phyloP scores from a whole-genome alignment of 2,329 filamentous ascomycete species.

The Penicillium fuscoglaucum region DNA sequence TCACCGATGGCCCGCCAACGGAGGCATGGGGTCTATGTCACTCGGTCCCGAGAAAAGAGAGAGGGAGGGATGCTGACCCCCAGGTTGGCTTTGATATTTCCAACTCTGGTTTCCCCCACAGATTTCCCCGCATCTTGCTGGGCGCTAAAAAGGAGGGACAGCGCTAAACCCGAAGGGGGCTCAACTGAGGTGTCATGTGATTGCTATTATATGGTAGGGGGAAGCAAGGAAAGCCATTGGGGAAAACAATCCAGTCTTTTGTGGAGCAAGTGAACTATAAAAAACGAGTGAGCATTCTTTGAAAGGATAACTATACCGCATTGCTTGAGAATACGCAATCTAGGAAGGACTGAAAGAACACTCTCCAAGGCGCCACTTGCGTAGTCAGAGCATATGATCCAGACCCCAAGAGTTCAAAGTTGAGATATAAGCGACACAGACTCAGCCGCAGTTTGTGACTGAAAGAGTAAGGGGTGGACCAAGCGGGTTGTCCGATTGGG shows the following conservation, averaged over 20 bases:
- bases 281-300: too few species aligned
- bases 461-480: too few species aligned
- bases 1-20: not conserved
- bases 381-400: not conserved
- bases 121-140: not conserved
- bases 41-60: not conserved
- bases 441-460: not conserved
- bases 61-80: not conserved
- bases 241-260: not conserved
- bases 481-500: too few species aligned
- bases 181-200: not conserved
- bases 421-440: not conserved
- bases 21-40: not conserved
- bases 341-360: not conserved
- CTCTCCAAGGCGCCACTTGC: not conserved
- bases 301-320: not conserved
- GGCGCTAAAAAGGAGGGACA: too few species aligned
- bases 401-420: not conserved
- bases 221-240: not conserved
- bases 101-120: not conserved
- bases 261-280: too few species aligned
- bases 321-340: not conserved
- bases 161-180: not conserved
- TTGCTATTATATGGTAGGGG: not conserved
- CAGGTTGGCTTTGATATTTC: not conserved